Evolutionary conservation across 345 rosid genomes (phyloP).

Genomic region (Gossypium thurberi): DNA sequence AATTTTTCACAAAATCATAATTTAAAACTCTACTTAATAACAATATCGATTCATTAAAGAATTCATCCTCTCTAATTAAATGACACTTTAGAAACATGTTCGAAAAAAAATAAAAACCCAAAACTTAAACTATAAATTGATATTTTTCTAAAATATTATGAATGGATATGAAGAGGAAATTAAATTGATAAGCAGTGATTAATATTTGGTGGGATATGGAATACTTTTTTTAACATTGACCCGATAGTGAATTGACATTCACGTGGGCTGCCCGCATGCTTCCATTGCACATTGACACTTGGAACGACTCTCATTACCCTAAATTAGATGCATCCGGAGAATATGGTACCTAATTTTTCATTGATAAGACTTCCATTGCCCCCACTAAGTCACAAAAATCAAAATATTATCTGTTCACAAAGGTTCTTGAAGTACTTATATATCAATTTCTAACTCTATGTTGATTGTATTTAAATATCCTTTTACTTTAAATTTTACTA

Average conservation of each 20-base stretch:
- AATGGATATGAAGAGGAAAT: not conserved
- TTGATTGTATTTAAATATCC: too few relatives aligned
- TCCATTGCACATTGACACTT: not conserved
- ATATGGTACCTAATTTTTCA: slow-evolving; percentile 1
- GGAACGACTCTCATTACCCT: not conserved
- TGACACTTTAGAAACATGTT: too few relatives aligned
- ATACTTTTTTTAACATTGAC: not conserved
- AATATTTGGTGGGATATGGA: not conserved
- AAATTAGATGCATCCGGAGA: slow-evolving; percentile 1
- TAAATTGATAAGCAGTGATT: not conserved
- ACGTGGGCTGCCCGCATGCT: slow-evolving; percentile 1
- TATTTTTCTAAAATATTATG: not conserved
- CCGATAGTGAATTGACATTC: not conserved
- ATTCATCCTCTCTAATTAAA: too few relatives aligned
- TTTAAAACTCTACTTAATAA: too few relatives aligned
- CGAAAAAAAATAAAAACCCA: too few relatives aligned
- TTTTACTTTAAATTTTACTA: too few relatives aligned
- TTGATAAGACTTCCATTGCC: not conserved
- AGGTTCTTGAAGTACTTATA: too few relatives aligned
- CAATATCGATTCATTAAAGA: too few relatives aligned
- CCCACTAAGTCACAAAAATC: not conserved
- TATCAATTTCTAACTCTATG: not conserved
- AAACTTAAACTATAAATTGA: too few relatives aligned
- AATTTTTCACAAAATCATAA: too few relatives aligned
- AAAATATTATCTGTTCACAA: too few relatives aligned